Percentiles rank a stretch among this genome's conserved stretches.
phyloP scores from a whole-genome alignment of 75 land plant species.

The Picea sitchensis region DNA sequence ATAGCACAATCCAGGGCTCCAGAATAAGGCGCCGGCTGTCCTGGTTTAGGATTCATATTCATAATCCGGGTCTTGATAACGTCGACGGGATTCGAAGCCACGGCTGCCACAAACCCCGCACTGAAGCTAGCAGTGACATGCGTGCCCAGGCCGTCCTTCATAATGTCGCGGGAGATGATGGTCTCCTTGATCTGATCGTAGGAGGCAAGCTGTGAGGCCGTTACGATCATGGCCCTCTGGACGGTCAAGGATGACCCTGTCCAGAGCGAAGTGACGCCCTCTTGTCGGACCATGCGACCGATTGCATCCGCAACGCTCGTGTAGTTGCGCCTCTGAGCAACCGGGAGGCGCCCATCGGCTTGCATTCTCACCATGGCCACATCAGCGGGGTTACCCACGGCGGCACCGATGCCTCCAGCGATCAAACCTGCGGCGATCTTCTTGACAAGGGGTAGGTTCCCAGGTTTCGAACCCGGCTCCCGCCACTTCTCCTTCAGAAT shows the following conservation, averaged over 20 bases:
- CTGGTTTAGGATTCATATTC: conserved; percentile 63
- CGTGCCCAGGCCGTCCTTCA: conserved; percentile 60
- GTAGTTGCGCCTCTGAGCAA: conserved; percentile 63
- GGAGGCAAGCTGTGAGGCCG: conserved; percentile 78
- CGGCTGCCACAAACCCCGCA: conserved; percentile 75
- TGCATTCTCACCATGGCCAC: conserved; percentile 89
- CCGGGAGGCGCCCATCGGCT: conserved; percentile 66
- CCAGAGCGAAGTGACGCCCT: conserved; percentile 67
- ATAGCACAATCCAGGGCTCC: conserved; percentile 72
- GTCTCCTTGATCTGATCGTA: conserved; percentile 72
- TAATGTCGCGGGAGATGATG: conserved; percentile 18
- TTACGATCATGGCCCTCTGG: conserved; percentile 80
- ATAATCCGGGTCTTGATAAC: conserved; percentile 81
- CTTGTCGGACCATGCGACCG: conserved; percentile 42
- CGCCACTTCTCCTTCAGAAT: conserved; percentile 60
- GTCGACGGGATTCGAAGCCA: conserved; percentile 73
- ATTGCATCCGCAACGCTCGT: conserved; percentile 56
- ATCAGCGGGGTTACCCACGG: conserved; percentile 85
- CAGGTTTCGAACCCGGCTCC: conserved; percentile 24
- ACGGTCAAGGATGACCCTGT: conserved; percentile 70
- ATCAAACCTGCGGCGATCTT: conserved; percentile 64
- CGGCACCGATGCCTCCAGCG: conserved; percentile 72
- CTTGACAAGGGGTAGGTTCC: conserved; percentile 32
- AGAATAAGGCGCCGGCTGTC: conserved; percentile 37
- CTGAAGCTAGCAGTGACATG: conserved; percentile 70